These are phyloP conservation scores for Sanghuangporus baumii DNA, from an alignment of 1,284 basidiomycete genomes.

Conservation along the genomic window DNA sequence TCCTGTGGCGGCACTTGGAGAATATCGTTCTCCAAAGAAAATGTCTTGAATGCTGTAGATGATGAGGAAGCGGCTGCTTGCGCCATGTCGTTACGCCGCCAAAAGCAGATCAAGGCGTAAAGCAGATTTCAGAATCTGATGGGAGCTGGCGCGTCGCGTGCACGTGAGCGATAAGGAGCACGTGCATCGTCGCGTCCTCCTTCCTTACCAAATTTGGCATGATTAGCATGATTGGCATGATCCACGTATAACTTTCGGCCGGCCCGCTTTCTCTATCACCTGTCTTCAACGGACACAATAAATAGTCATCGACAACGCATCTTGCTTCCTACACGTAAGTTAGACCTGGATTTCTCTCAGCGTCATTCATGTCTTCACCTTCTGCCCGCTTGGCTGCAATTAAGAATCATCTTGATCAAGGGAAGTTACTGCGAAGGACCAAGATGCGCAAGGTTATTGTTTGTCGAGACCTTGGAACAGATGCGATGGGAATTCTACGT, in stretches of 20 bases:
- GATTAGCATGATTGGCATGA: background rate
- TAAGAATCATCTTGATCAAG: background rate
- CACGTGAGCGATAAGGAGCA: background rate
- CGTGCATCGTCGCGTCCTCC: background rate
- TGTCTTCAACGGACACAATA: background rate
- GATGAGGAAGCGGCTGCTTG: slow-evolving; percentile 14
- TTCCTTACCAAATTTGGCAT: background rate
- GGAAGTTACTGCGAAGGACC: background rate
- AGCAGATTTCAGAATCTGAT: background rate
- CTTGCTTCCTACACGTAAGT: background rate
- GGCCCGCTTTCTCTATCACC: background rate
- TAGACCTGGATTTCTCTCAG: background rate
- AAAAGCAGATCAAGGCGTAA: background rate
- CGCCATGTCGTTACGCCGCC: background rate
- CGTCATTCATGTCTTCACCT: background rate
- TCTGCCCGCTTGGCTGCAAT: background rate
- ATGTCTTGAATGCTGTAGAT: slow-evolving; percentile 69
- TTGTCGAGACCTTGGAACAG: slow-evolving; percentile 61
- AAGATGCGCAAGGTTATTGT: slow-evolving; percentile 52
- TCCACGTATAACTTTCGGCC: background rate
- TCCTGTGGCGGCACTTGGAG: slow-evolving; percentile 67
- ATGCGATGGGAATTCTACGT: slow-evolving; percentile 62
- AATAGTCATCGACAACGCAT: background rate
- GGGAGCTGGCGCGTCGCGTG: background rate
- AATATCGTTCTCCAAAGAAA: slow-evolving; percentile 80